These are phyloP conservation scores for Voacanga thouarsii DNA, from an alignment of 257 asterid genomes.

Conservation along the genomic window DNA sequence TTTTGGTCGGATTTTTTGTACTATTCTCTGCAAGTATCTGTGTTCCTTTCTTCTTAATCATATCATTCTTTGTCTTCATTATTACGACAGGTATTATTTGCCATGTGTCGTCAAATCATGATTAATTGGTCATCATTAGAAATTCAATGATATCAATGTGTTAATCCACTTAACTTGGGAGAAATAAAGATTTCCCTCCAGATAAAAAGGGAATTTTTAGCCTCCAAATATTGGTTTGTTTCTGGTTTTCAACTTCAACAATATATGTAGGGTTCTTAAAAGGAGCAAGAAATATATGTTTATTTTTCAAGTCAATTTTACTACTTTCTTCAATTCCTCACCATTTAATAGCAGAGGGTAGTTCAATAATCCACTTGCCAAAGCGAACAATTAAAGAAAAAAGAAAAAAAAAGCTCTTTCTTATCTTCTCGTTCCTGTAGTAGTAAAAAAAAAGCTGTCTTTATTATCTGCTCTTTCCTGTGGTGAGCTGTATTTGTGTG, in stretches of 20 bases:
- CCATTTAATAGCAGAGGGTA: background rate
- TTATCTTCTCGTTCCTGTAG: no score
- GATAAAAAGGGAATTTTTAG: background rate
- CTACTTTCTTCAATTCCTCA: background rate
- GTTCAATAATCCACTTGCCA: no score
- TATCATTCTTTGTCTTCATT: background rate
- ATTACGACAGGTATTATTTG: background rate
- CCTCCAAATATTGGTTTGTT: background rate
- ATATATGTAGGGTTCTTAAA: background rate
- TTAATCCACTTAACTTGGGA: background rate
- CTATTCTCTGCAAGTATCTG: background rate
- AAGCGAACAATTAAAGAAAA: no score
- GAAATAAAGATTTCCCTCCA: background rate
- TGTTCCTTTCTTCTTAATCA: background rate
- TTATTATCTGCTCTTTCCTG: no score
- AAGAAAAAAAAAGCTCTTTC: background rate
- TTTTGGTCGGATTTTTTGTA: background rate
- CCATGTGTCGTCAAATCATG: background rate
- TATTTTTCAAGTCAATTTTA: no score
- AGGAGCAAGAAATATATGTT: no score
- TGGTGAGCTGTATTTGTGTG: no score
- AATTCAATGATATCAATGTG: background rate
- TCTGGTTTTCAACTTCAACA: background rate
- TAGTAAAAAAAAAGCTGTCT: background rate
- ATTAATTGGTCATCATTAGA: background rate